These are phyloP conservation scores for Blepharisma stoltei DNA, from an alignment of 73 alveolate genomes.

Conservation along the genomic window DNA sequence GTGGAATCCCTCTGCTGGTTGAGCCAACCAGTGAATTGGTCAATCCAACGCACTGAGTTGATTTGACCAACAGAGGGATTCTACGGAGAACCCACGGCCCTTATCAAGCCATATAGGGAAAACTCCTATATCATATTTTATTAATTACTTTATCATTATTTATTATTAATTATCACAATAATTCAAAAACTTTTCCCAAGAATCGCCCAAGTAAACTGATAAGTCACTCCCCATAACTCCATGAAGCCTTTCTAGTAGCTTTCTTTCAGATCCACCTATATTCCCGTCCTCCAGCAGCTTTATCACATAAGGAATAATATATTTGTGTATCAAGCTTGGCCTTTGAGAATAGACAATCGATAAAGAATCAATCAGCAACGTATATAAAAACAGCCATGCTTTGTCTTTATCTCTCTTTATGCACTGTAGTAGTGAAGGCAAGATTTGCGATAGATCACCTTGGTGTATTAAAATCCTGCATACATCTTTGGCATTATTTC, in stretches of 20 bases:
- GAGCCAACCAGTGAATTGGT: too few relatives aligned
- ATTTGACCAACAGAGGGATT: too few relatives aligned
- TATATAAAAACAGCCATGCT: not conserved
- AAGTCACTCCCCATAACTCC: not conserved
- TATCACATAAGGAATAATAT: not conserved
- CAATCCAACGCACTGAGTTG: too few relatives aligned
- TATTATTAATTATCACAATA: too few relatives aligned
- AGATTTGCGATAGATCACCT: not conserved
- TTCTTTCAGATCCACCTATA: not conserved
- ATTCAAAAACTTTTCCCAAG: conserved; percentile 15
- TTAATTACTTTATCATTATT: too few relatives aligned
- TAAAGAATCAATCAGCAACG: conserved; percentile 7
- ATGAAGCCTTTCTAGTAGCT: not conserved
- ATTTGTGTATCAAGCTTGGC: not conserved
- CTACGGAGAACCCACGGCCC: too few relatives aligned
- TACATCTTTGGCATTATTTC: conserved; percentile 24
- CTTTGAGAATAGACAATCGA: not conserved
- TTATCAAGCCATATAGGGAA: too few relatives aligned
- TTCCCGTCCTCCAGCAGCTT: not conserved
- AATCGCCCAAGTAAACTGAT: not conserved
- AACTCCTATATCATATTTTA: too few relatives aligned
- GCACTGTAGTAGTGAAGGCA: not conserved
- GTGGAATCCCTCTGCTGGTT: too few relatives aligned
- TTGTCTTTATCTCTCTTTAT: conserved; percentile 24
- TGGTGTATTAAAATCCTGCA: conserved; percentile 20